Evolutionary conservation across 2,329 filamentous ascomycete species (phyloP).

Genomic region (Pseudovirgaria hyperparasitica): DNA sequence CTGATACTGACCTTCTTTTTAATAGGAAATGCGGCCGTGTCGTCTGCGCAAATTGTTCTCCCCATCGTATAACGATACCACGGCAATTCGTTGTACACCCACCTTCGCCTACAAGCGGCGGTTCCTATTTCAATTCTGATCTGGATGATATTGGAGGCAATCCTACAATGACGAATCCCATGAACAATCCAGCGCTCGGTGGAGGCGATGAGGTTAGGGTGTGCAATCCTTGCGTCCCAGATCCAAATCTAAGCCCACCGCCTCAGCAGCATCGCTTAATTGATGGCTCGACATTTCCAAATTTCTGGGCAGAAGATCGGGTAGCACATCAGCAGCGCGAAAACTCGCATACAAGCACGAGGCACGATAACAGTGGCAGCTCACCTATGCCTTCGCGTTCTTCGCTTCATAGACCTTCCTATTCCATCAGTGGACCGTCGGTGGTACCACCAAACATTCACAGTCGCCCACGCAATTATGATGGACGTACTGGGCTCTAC

Average conservation of each 20-base stretch:
- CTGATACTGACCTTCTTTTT: constrained; percentile 1
- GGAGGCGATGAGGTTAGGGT: constrained; percentile 57
- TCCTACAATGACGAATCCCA: constrained; percentile 27
- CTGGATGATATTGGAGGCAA: too few species aligned
- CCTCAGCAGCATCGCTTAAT: constrained; percentile 31
- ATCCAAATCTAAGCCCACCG: constrained; percentile 49
- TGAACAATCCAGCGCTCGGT: constrained; percentile 42
- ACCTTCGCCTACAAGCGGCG: constrained; percentile 16
- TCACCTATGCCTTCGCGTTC: too few species aligned
- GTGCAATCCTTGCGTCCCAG: constrained; percentile 61
- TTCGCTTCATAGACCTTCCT: too few species aligned
- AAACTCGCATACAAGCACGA: too few species aligned
- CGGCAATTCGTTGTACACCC: constrained; percentile 84
- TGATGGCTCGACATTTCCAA: too few species aligned
- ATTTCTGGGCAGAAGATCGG: too few species aligned
- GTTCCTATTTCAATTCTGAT: background rate
- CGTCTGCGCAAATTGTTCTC: constrained; percentile 80
- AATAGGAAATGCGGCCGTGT: constrained; percentile 79
- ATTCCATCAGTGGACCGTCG: too few species aligned
- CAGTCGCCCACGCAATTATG: too few species aligned
- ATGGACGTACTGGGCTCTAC: too few species aligned
- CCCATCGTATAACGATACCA: constrained; percentile 88
- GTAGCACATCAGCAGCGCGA: too few species aligned
- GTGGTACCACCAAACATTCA: too few species aligned
- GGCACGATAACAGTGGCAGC: too few species aligned